A percentile compares a stretch with the other conserved stretches of the same genome.
These are phyloP conservation scores for Sporothrix schenckii DNA, from an alignment of 2,329 filamentous ascomycete genomes.

Conservation along the genomic window DNA sequence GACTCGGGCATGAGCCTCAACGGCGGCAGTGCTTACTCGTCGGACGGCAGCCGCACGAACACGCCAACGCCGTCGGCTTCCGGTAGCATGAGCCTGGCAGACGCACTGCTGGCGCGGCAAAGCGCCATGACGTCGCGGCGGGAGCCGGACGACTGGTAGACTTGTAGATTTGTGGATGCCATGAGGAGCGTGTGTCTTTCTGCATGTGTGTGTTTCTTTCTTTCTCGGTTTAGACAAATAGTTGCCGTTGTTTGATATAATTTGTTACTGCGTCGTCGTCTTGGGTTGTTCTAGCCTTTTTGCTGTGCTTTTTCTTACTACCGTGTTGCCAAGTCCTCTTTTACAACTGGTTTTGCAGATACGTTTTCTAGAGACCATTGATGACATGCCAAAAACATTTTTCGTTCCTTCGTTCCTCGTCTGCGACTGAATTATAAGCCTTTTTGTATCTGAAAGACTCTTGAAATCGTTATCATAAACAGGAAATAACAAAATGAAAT, in stretches of 20 bases:
- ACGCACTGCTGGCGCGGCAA: constrained; percentile 76
- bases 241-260: constrained; percentile 5
- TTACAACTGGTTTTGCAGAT: not conserved
- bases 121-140: constrained; percentile 73
- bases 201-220: constrained; percentile 13
- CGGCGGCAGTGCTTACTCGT: constrained; percentile 52
- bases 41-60: constrained; percentile 63
- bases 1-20: constrained; percentile 70
- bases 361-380: too few relatives aligned
- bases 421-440: not conserved
- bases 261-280: not conserved
- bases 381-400: too few relatives aligned
- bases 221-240: constrained; percentile 23
- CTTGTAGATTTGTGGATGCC: not conserved
- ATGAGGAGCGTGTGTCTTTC: constrained; percentile 8
- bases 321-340: too few relatives aligned
- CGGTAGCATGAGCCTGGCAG: constrained; percentile 74
- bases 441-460: too few relatives aligned
- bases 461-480: too few relatives aligned
- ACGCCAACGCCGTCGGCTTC: constrained; percentile 70
- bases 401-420: not conserved
- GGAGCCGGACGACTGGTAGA: constrained; percentile 70
- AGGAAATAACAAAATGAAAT: not conserved
- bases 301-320: constrained; percentile 22
- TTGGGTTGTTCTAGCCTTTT: constrained; percentile 15